Evolutionary conservation across 257 asterid genomes (phyloP).

Genomic region (Phtheirospermum japonicum): DNA sequence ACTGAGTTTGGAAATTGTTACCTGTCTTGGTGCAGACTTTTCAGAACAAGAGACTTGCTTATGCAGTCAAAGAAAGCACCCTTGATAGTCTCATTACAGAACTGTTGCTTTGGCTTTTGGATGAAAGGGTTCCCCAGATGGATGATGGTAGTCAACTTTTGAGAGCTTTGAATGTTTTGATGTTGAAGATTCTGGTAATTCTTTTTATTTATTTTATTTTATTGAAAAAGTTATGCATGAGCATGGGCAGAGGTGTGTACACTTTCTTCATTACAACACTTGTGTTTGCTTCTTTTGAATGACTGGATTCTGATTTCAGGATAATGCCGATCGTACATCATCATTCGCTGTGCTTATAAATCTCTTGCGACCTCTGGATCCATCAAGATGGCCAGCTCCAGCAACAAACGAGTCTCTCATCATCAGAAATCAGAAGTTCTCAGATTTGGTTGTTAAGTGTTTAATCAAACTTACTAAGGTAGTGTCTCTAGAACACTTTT

Average conservation of each 20-base stretch:
- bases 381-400: slow-evolving; percentile 97
- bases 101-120: slow-evolving; percentile 97
- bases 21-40: slow-evolving; percentile 61
- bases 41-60: slow-evolving; percentile 85
- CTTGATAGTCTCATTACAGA: slow-evolving; percentile 90
- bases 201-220: not conserved
- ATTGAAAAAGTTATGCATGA: slow-evolving; percentile 12
- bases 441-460: slow-evolving; percentile 97
- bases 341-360: slow-evolving; percentile 90
- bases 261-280: slow-evolving; percentile 11
- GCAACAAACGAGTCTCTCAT: slow-evolving; percentile 69
- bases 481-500: slow-evolving; percentile 17
- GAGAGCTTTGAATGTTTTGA: slow-evolving; percentile 94
- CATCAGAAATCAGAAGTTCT: slow-evolving; percentile 87
- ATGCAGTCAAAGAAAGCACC: slow-evolving; percentile 88
- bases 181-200: slow-evolving; percentile 90
- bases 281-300: slow-evolving; percentile 24
- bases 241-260: not conserved
- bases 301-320: slow-evolving; percentile 44
- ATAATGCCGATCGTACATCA: slow-evolving; percentile 94
- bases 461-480: slow-evolving; percentile 98
- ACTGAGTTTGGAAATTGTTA: slow-evolving; percentile 20
- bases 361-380: slow-evolving; percentile 89
- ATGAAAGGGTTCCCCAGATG: slow-evolving; percentile 96
- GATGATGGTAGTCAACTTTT: slow-evolving; percentile 99